Conservation (phyloP, 2,329 filamentous ascomycete genomes). For the Ophiostoma sp. region DNA sequence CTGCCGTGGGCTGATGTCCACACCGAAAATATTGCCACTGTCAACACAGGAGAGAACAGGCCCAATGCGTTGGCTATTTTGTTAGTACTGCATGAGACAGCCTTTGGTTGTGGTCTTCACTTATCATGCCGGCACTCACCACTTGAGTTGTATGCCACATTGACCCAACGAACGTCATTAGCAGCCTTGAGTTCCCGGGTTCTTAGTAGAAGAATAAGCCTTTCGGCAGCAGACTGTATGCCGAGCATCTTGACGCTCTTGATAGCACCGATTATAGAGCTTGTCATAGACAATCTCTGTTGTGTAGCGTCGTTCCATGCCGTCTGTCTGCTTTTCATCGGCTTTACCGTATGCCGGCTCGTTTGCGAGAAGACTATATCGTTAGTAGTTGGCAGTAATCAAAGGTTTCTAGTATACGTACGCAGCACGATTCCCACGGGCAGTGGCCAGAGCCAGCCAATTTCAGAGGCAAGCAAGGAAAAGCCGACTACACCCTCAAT, state of each 20-base stretch:
- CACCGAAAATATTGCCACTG: constrained; percentile 35
- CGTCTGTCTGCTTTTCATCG: constrained; percentile 35
- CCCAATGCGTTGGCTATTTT: constrained; percentile 38
- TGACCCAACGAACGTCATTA: too few species aligned
- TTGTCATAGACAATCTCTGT: constrained; percentile 36
- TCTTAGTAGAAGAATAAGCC: constrained; percentile 30
- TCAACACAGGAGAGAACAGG: constrained; percentile 39
- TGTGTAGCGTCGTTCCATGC: constrained; percentile 41
- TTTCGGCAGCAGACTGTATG: constrained; percentile 28
- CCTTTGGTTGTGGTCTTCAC: too few species aligned
- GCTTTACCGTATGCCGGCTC: constrained; percentile 38
- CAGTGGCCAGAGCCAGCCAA: constrained; percentile 41
- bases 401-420: too few species aligned
- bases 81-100: too few species aligned
- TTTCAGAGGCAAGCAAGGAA: constrained; percentile 35
- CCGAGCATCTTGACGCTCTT: constrained; percentile 41
- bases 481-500: constrained; percentile 41
- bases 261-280: constrained; percentile 34
- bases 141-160: too few species aligned
- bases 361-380: constrained; percentile 39
- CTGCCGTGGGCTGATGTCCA: constrained; percentile 27
- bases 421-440: constrained; percentile 37
- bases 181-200: constrained; percentile 32
- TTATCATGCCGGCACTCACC: too few species aligned
- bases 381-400: too few species aligned